phyloP scores from a whole-genome alignment of 495 filamentous ascomycete genomes.

The Hypoxylon rickii region DNA sequence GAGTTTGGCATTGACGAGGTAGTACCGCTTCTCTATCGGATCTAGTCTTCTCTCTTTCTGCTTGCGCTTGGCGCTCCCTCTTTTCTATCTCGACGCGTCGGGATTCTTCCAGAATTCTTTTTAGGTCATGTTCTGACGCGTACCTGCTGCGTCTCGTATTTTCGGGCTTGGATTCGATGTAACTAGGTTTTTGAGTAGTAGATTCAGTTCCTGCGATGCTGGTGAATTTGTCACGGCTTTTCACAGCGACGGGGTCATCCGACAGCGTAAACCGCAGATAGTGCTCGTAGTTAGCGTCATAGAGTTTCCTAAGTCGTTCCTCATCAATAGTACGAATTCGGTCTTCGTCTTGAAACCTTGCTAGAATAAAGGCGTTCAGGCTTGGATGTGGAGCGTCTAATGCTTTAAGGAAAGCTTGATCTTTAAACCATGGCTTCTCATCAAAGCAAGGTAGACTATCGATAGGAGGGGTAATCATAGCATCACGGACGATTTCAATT shows the following conservation, averaged over 20 bases:
- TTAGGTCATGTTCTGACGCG: slow-evolving; percentile 72
- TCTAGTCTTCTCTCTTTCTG: slow-evolving; percentile 73
- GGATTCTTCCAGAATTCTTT: slow-evolving; percentile 76
- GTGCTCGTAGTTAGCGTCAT: slow-evolving; percentile 49
- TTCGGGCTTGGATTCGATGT: slow-evolving; percentile 60
- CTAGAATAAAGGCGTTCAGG: slow-evolving; percentile 43
- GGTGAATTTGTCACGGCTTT: slow-evolving; percentile 50
- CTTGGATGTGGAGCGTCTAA: slow-evolving; percentile 31
- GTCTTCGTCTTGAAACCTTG: slow-evolving; percentile 32
- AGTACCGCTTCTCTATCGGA: slow-evolving; percentile 83
- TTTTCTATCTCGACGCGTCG: slow-evolving; percentile 75
- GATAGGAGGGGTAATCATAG: slow-evolving; percentile 54
- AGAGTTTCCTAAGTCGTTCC: slow-evolving; percentile 36
- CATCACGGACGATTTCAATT: slow-evolving; percentile 49
- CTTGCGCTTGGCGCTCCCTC: slow-evolving; percentile 68
- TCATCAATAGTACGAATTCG: slow-evolving; percentile 34
- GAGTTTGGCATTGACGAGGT: slow-evolving; percentile 71
- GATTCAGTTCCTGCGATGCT: slow-evolving; percentile 28
- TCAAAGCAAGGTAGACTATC: slow-evolving; percentile 50
- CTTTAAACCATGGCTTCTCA: slow-evolving; percentile 49
- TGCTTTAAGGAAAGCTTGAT: slow-evolving; percentile 41
- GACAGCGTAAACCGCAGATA: slow-evolving; percentile 57
- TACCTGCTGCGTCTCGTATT: slow-evolving; percentile 65
- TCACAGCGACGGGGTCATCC: slow-evolving; percentile 52
- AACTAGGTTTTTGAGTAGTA: slow-evolving; percentile 41